These are phyloP conservation scores for Solanum tarijense DNA, from an alignment of 257 asterid genomes.

Conservation along the genomic window DNA sequence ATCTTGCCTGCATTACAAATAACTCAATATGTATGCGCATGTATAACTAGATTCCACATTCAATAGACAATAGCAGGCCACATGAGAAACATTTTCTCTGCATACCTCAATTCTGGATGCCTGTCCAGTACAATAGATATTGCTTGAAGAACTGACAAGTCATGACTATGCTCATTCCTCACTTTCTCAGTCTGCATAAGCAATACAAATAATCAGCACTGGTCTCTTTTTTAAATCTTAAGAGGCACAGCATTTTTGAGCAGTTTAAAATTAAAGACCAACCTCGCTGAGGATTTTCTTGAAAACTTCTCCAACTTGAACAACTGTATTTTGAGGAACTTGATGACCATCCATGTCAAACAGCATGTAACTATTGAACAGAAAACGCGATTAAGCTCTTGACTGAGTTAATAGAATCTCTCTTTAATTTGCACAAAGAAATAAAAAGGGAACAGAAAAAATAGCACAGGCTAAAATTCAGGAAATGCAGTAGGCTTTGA, in stretches of 20 bases:
- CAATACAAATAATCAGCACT: constrained; percentile 3
- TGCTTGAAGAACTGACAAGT: constrained; percentile 83
- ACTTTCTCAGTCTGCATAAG: constrained; percentile 73
- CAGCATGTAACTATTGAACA: constrained; percentile 19
- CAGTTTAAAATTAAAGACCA: not conserved
- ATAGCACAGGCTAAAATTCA: not conserved
- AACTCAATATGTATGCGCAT: not conserved
- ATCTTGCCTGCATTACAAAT: constrained; percentile 42
- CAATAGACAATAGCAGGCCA: not conserved
- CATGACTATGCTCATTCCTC: constrained; percentile 58
- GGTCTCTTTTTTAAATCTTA: not conserved
- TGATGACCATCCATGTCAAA: constrained; percentile 71
- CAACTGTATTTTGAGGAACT: constrained; percentile 72
- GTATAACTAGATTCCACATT: constrained; percentile 9
- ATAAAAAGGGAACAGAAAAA: not conserved
- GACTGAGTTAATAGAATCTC: not conserved
- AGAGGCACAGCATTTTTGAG: not conserved
- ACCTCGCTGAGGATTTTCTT: constrained; percentile 93
- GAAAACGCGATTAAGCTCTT: not conserved
- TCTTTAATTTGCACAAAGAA: not conserved
- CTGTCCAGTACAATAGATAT: constrained; percentile 70
- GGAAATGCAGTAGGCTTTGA: not conserved
- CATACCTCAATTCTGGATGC: constrained; percentile 76
- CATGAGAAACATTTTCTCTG: not conserved
- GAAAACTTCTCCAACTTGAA: constrained; percentile 78